Evolutionary conservation across 2,329 filamentous ascomycete genomes (phyloP), one percentile per base, ranked within the genome.

Genomic region (Penicillium brasilianum): DNA sequence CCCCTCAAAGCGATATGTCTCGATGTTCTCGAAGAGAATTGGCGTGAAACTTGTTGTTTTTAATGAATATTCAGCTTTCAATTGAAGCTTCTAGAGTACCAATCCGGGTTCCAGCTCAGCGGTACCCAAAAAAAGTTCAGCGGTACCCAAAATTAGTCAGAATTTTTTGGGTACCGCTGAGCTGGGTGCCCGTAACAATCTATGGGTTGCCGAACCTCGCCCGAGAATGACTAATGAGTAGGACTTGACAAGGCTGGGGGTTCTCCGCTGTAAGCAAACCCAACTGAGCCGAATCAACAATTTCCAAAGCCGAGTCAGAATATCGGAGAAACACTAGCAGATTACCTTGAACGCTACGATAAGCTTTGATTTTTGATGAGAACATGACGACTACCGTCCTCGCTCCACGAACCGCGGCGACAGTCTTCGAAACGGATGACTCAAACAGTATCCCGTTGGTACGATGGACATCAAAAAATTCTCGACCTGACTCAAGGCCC

Each of bases 371-470:
- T 16, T 30, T n/a, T 14, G 25, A n/a, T 30, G 8, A 13, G 39
- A 11, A 52, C 25, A 63, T 60, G 60, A 20, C 59, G 34, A 60
- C 56, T 16, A 32, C 48, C 25, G 46, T 58, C 6, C 53, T 61
- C 6, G 49, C 53, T n/a, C 28, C 34, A 39, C 20, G 34, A 20
- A 25, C 44, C 22, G 28, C 51, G 18, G 7, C 37, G n/a, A 9
- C 16, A n/a, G n/a, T 14, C 3, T 16, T 51, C 16, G 39, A 39
- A 2, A 13, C 32, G 10, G 57, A 62, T 62, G 60, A 62, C 55
- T 59, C 60, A 49, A 39, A 37, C 18, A 57, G 51, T 16, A 25
- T 46, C 22, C 59, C 53, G 4, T 20, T 56, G 32, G n/a, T 14
- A 0, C 55, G 28, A 4, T 44, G 39, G 16, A 49, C 59, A 25